These are phyloP conservation scores for Ophiosphaerella korrae DNA, from an alignment of 2,329 filamentous ascomycete genomes.

Conservation along the genomic window DNA sequence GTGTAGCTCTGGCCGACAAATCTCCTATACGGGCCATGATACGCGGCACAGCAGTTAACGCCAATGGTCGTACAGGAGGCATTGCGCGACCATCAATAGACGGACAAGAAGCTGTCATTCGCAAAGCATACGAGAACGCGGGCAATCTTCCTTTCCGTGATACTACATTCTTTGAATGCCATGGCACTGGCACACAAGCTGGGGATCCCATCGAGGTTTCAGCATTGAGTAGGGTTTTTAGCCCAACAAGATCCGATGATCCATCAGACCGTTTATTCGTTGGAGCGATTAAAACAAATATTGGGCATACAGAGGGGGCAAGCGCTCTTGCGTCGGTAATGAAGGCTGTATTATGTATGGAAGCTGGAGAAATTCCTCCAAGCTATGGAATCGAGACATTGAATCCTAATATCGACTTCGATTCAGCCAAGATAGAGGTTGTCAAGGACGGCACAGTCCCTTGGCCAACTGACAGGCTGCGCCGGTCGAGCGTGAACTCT, in stretches of 20 bases:
- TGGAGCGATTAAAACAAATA: constrained; percentile 36
- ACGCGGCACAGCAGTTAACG: constrained; percentile 2
- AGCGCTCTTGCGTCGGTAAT: constrained; percentile 32
- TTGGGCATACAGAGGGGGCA: constrained; percentile 39
- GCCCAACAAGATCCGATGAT: neutral
- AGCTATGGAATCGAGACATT: constrained; percentile 18
- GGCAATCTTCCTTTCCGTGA: neutral
- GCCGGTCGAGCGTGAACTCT: constrained; percentile 10
- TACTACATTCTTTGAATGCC: constrained; percentile 26
- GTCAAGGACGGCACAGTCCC: constrained; percentile 2
- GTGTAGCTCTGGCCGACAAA: neutral
- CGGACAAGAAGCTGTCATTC: constrained; percentile 25
- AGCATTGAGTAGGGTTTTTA: constrained; percentile 19
- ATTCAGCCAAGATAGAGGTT: constrained; percentile 3
- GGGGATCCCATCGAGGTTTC: constrained; percentile 35
- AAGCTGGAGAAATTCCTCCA: constrained; percentile 32
- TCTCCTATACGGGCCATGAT: constrained; percentile 10
- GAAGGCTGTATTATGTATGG: constrained; percentile 32
- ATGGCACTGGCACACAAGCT: constrained; percentile 37
- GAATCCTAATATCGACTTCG: constrained; percentile 16
- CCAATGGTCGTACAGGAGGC: constrained; percentile 8
- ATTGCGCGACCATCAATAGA: constrained; percentile 20
- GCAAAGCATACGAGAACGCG: constrained; percentile 21
- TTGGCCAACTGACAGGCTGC: constrained; percentile 9
- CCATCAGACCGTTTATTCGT: constrained; percentile 16